A percentile compares a stretch with the other conserved stretches of the same genome.
phyloP scores from a whole-genome alignment of 1,139 yeast species.

The Nakaseomyces kungkrabaensis region DNA sequence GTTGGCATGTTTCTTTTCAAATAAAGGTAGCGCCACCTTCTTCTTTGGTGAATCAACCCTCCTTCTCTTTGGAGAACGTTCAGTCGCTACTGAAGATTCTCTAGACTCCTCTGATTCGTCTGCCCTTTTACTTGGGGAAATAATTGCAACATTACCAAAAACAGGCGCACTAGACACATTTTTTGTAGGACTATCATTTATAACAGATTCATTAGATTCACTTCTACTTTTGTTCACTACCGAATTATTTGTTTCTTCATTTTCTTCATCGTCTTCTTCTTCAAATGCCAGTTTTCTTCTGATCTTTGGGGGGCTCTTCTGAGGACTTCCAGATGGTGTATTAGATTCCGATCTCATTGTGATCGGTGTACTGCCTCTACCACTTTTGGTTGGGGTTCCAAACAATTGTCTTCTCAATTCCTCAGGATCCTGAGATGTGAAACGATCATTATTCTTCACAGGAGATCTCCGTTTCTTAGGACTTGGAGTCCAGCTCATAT shows the following conservation, averaged over 20 bases:
- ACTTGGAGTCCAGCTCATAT: slow-evolving; percentile 25
- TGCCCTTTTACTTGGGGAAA: slow-evolving; percentile 8
- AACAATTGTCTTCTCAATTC: slow-evolving; percentile 22
- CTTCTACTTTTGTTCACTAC: not conserved
- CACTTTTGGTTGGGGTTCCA: slow-evolving; percentile 19
- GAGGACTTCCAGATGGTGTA: slow-evolving; percentile 3
- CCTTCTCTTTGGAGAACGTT: slow-evolving; percentile 4
- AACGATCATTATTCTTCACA: slow-evolving; percentile 17
- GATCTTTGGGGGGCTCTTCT: not conserved
- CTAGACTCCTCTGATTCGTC: slow-evolving; percentile 3
- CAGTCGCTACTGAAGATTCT: slow-evolving; percentile 1
- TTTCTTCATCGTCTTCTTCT: slow-evolving; percentile 16
- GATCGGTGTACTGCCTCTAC: not conserved
- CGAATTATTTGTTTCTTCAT: not conserved
- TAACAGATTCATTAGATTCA: not conserved
- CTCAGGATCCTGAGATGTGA: slow-evolving; percentile 23
- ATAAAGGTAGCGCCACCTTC: slow-evolving; percentile 8
- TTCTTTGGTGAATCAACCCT: slow-evolving; percentile 13
- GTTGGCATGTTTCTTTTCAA: slow-evolving; percentile 21
- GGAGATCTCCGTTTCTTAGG: slow-evolving; percentile 20
- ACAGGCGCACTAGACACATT: not conserved
- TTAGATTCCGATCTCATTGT: slow-evolving; percentile 2
- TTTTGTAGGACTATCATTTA: not conserved
- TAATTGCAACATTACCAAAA: slow-evolving; percentile 4
- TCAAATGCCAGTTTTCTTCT: slow-evolving; percentile 30